Conservation (phyloP, 495 filamentous ascomycete genomes). For the Elasticomyces elasticus region DNA sequence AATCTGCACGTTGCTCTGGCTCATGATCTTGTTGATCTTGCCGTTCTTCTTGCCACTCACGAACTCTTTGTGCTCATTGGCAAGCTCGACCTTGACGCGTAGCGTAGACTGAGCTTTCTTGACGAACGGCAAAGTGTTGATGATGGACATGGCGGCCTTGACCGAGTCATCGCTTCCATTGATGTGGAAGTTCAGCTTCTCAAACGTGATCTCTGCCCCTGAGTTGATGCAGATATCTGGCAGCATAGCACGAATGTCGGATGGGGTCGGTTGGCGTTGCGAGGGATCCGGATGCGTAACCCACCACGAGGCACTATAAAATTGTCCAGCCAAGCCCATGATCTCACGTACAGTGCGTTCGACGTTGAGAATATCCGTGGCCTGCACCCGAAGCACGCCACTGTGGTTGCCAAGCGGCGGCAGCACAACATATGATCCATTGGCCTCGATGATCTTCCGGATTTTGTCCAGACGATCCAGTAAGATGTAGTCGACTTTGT, state of each 20-base stretch:
- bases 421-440: constrained; percentile 87
- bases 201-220: constrained; percentile 86
- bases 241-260: constrained; percentile 79
- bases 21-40: constrained; percentile 99
- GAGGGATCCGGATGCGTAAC: constrained; percentile 66
- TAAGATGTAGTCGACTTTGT: constrained; percentile 89
- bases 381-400: constrained; percentile 75
- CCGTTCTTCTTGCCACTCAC: constrained; percentile 99
- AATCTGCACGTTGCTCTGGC: constrained; percentile 95
- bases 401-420: constrained; percentile 73
- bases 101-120: constrained; percentile 82
- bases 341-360: constrained; percentile 90
- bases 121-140: constrained; percentile 84
- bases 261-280: constrained; percentile 60
- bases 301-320: constrained; percentile 96
- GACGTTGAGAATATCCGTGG: constrained; percentile 80
- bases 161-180: constrained; percentile 92
- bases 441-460: constrained; percentile 92
- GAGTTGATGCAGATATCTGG: constrained; percentile 94
- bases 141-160: constrained; percentile 83
- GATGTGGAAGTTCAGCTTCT: constrained; percentile 86
- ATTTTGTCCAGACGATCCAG: constrained; percentile 90
- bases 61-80: constrained; percentile 99
- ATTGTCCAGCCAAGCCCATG: constrained; percentile 91
- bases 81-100: constrained; percentile 93